These are phyloP conservation scores for Adiantum capillusveneris DNA, from an alignment of 75 land plant species.

Conservation along the genomic window DNA sequence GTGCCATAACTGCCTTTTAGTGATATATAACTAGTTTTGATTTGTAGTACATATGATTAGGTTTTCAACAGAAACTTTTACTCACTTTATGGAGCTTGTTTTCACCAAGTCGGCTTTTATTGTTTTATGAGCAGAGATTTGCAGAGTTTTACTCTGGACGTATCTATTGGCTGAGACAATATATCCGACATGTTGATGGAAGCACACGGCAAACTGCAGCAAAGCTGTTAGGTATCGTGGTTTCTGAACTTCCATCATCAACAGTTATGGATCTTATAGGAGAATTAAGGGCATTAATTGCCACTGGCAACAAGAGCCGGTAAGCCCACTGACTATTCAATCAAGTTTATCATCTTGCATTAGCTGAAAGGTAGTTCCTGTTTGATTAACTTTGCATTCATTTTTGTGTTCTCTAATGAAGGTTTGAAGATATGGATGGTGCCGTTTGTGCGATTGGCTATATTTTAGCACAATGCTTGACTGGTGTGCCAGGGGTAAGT, in stretches of 20 bases:
- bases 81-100: too few species aligned
- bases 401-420: conserved; percentile 8
- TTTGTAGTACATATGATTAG: too few species aligned
- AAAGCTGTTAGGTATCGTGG: conserved; percentile 70
- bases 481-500: conserved; percentile 52
- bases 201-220: conserved; percentile 77
- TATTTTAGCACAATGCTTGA: conserved; percentile 68
- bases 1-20: too few species aligned
- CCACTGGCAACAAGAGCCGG: too few species aligned
- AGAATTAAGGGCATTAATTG: conserved; percentile 10
- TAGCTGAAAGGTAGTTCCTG: too few species aligned
- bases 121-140: conserved; percentile 55
- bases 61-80: too few species aligned
- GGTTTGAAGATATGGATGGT: conserved; percentile 88
- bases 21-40: too few species aligned
- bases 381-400: not conserved
- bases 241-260: conserved; percentile 40
- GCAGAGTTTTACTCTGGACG: conserved; percentile 55
- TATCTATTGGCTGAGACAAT: conserved; percentile 64
- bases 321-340: too few species aligned
- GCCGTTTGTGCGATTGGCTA: conserved; percentile 75
- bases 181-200: conserved; percentile 63
- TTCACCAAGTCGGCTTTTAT: too few species aligned
- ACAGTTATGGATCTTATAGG: conserved; percentile 29
- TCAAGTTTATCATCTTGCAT: too few species aligned